Percentiles rank a stretch among this genome's conserved stretches.
Conservation (phyloP, 2,329 filamentous ascomycete genomes). For the Tolypocladium sp. region DNA sequence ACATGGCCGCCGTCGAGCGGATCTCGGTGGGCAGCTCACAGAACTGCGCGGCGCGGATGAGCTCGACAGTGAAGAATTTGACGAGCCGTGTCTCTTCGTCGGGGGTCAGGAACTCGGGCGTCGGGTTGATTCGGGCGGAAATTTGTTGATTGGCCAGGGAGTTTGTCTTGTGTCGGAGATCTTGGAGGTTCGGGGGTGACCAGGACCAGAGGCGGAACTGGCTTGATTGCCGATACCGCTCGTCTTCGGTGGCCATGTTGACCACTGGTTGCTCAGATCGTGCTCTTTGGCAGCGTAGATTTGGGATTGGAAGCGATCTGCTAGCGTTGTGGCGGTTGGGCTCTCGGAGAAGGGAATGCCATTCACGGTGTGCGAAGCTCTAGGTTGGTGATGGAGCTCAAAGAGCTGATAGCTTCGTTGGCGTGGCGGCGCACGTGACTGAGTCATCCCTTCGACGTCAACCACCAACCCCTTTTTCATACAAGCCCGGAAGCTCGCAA, state of each 20-base stretch:
- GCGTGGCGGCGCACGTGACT: neutral
- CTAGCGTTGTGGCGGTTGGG: neutral
- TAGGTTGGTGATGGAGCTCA: neutral
- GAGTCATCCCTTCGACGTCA: neutral
- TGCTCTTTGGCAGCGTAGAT: too few relatives aligned
- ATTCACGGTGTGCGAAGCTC: neutral
- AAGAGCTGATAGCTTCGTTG: neutral
- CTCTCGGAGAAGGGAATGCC: neutral
- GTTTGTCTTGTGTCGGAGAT: conserved; percentile 73
- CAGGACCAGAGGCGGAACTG: conserved; percentile 94
- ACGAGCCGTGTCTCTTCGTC: conserved; percentile 78
- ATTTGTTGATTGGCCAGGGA: conserved; percentile 58
- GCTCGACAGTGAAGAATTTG: conserved; percentile 61
- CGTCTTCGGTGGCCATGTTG: conserved; percentile 73
- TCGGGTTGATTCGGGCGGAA: conserved; percentile 40
- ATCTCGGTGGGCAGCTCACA: conserved; percentile 42
- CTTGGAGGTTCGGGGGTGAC: conserved; percentile 60
- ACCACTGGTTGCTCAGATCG: neutral
- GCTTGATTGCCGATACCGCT: conserved; percentile 79
- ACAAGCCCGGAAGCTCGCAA: neutral
- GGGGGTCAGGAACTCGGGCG: conserved; percentile 71
- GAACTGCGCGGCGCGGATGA: conserved; percentile 47
- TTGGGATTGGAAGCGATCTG: neutral
- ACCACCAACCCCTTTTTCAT: neutral
- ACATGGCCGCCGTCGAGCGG: conserved; percentile 68